These are phyloP conservation scores for Candida glucosophila DNA, from an alignment of 1,139 yeast genomes.

Conservation along the genomic window DNA sequence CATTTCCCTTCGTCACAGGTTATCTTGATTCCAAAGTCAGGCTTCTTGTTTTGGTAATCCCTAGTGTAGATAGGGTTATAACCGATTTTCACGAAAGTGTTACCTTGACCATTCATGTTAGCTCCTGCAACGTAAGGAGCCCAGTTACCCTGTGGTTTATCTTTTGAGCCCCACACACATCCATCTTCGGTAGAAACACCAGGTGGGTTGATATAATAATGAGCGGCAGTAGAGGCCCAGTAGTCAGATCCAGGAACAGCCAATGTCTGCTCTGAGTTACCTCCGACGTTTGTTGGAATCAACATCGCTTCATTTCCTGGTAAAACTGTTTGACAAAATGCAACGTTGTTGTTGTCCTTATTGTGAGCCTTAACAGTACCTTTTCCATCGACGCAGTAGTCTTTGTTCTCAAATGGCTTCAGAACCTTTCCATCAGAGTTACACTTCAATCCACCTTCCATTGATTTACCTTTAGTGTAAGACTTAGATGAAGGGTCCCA, in stretches of 20 bases:
- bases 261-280: conserved; percentile 38
- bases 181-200: conserved; percentile 72
- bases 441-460: conserved; percentile 77
- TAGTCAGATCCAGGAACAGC: conserved; percentile 82
- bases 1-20: conserved; percentile 64
- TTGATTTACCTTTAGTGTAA: conserved; percentile 62
- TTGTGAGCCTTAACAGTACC: conserved; percentile 63
- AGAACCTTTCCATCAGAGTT: conserved; percentile 58
- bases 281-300: conserved; percentile 64
- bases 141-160: conserved; percentile 78
- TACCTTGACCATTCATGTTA: conserved; percentile 58
- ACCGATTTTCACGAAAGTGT: conserved; percentile 75
- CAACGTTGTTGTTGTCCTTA: conserved; percentile 44
- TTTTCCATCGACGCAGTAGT: conserved; percentile 67
- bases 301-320: conserved; percentile 94
- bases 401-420: conserved; percentile 50
- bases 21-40: conserved; percentile 64
- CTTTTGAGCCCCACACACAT: conserved; percentile 74
- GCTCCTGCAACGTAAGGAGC: conserved; percentile 90
- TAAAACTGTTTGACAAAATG: conserved; percentile 86
- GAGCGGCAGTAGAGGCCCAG: conserved; percentile 76
- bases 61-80: conserved; percentile 86
- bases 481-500: conserved; percentile 59
- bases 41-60: conserved; percentile 44
- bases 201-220: conserved; percentile 79